Base-by-base conservation (phyloP, 305 asterid genomes). In the Rubia tinctorum region DNA sequence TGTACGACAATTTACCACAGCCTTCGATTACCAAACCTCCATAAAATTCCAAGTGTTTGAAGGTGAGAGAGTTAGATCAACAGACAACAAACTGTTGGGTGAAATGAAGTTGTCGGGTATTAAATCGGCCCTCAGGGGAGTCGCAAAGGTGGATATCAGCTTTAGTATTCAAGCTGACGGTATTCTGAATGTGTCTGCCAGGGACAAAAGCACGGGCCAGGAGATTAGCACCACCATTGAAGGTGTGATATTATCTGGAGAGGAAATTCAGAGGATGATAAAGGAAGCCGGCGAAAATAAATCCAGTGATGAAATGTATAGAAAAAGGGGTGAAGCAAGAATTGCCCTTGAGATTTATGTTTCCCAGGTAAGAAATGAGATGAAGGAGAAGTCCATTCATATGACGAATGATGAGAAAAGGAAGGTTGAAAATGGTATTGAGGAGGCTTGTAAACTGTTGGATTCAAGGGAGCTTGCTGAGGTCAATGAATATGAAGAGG, bases 1-100 rank as follows among this genome's bases (percentile, higher is more conserved):
- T 13, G 66, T 70, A 45, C 51, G 71, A 39, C 25, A 27, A 17
- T 71, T 71, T 34, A 53, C 73, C 0, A 77, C 80, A 4, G 17
- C 39, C 8, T 23, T 27, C 0, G 76, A 77, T 61, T 56, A 66
- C 51, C 53, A 47, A 47, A 55, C 76, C 56, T 4, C 42, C 65
- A 2, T 4, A 73, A 44, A 2, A 60, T 39, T 44, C 37, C 34
- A 12, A 20, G 80, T 77, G 8, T 77, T 14, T 8, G 80, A 77
- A 68, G 80, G 80, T 11, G 80, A 77, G 30, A 77, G 76, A 18
- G 74, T 69, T 23, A 65, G 60, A 44, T 56, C 80, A 5, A 55
- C 49, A n/a, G 80, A 72, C 56, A 72, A 77, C 69, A 71, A 66
- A 34, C 43, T 55, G 30, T 30, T 71, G 5, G 80, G 80, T 1